Conservation (phyloP, 768 basidiomycete species). For the Naematelia encephala region DNA sequence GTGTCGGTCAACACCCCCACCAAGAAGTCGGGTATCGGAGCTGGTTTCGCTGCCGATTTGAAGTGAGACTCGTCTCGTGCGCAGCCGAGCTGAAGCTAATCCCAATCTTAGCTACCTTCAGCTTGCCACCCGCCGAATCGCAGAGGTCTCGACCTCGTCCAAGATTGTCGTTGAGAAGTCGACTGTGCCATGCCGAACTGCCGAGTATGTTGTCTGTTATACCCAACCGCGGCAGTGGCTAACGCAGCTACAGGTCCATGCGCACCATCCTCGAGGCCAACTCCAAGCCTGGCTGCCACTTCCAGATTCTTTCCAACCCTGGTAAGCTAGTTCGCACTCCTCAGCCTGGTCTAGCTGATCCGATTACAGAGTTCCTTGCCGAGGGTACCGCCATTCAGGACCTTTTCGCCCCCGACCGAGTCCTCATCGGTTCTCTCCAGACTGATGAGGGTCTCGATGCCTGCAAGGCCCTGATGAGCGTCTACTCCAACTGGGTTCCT, state of each 20-base stretch:
- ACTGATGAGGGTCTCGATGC: constrained; percentile 80
- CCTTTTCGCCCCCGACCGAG: constrained; percentile 85
- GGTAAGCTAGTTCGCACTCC: constrained; percentile 14
- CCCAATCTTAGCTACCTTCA: constrained; percentile 78
- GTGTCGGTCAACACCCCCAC: constrained; percentile 99
- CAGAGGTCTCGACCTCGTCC: constrained; percentile 77
- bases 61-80: constrained; percentile 64
- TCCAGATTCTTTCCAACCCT: constrained; percentile 98
- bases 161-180: constrained; percentile 99
- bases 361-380: constrained; percentile 78
- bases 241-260: constrained; percentile 62
- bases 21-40: constrained; percentile 95
- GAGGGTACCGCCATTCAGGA: constrained; percentile 95
- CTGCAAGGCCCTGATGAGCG: constrained; percentile 67
- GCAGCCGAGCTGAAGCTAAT: constrained; percentile 3
- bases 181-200: constrained; percentile 96
- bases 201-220: constrained; percentile 57
- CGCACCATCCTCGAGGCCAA: constrained; percentile 98
- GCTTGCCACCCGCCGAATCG: constrained; percentile 92
- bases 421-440: constrained; percentile 93
- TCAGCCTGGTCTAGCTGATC: neutral
- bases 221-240: neutral
- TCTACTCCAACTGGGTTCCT: constrained; percentile 96
- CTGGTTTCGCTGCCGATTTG: constrained; percentile 96
- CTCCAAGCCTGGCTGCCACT: constrained; percentile 82